A percentile compares a stretch with the other conserved stretches of the same genome.
Conservation (phyloP, 1,284 basidiomycete genomes). For the Cryptococcus sp. region DNA sequence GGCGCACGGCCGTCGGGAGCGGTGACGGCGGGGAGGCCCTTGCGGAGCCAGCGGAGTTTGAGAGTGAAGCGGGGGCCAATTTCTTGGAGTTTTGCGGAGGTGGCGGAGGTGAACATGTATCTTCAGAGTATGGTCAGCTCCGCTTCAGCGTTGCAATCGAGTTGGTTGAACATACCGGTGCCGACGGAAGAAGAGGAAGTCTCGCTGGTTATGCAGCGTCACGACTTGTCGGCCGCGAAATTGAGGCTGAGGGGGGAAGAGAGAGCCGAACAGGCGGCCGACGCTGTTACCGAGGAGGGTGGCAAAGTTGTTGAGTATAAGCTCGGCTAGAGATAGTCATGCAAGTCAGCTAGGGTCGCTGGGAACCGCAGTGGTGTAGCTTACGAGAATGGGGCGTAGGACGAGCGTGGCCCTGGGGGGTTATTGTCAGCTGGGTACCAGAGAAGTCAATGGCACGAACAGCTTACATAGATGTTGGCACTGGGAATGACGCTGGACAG, state of each 20-base stretch:
- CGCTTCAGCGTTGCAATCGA: neutral
- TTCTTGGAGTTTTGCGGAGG: conserved; percentile 92
- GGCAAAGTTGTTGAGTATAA: conserved; percentile 92
- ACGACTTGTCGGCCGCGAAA: conserved; percentile 97
- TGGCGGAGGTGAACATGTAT: conserved; percentile 86
- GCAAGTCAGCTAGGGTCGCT: conserved; percentile 2
- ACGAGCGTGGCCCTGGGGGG: conserved; percentile 80
- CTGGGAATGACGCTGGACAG: conserved; percentile 83
- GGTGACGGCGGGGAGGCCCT: conserved; percentile 75
- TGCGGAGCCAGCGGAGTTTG: conserved; percentile 84
- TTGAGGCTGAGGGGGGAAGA: conserved; percentile 92
- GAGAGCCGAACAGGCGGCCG: conserved; percentile 88
- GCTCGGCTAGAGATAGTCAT: conserved; percentile 58
- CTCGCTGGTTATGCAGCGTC: conserved; percentile 94
- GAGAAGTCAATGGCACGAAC: conserved; percentile 54
- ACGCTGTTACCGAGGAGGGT: conserved; percentile 90
- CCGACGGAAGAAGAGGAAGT: conserved; percentile 95
- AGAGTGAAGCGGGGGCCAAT: conserved; percentile 97
- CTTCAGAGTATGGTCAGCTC: conserved; percentile 48
- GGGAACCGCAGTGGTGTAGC: conserved; percentile 6
- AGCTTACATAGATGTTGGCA: conserved; percentile 75
- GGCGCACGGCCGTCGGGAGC: conserved; percentile 48
- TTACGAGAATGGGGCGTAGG: conserved; percentile 79
- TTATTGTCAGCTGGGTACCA: conserved; percentile 6
- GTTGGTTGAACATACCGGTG: conserved; percentile 62